Base-by-base conservation (phyloP, 1,284 basidiomycete genomes). In the Cryptococcus floricola region DNA sequence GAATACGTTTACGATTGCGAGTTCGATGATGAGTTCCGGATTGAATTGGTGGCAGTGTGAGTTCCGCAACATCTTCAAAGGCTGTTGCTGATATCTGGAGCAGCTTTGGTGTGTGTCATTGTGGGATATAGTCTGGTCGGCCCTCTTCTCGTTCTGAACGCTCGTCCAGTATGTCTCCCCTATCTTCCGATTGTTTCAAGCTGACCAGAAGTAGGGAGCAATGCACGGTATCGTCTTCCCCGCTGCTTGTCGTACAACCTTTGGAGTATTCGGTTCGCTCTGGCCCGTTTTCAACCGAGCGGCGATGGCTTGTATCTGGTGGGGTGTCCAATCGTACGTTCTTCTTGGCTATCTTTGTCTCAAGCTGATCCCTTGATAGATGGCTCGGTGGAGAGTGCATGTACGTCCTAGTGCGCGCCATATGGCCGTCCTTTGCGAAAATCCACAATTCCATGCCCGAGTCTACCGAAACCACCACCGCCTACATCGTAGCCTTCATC, bases 211-310 rank as follows among this genome's bases (percentile, higher is more conserved):
- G 13, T 39, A 62, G 57, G 67, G 67, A 49, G 87, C 87, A 4
- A 80, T 87, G n/a, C 85, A 85, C 67, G 87, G 89, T 68, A 77
- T 90, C 66, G 87, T 85, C 8, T 93, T 92, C 75, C 89, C 89
- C 1, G 85, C 89, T 31, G 86, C 90, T 18, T 82, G 83, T 25
- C 81, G 87, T 38, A 85, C 74, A 13, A 87, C 84, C 53, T 92
- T 91, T 69, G 90, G 90, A 44, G 47, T 69, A 12, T 69, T 67
- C 45, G 89, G 89, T 13, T 85, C 84, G 50, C 71, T 90, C 44
- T 91, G 90, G 90, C 87, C 87, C 55, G 83, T 87, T 1, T 86
- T 92, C 74, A 89, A 89, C 75, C 82, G 89, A 52, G 63, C 62
- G 3, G 62, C 59, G 31, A 66, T 71, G 69, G 68, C 61, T 49